Base-by-base conservation (phyloP, 2,329 filamentous ascomycete genomes). In the Trichophyton verrucosum region DNA sequence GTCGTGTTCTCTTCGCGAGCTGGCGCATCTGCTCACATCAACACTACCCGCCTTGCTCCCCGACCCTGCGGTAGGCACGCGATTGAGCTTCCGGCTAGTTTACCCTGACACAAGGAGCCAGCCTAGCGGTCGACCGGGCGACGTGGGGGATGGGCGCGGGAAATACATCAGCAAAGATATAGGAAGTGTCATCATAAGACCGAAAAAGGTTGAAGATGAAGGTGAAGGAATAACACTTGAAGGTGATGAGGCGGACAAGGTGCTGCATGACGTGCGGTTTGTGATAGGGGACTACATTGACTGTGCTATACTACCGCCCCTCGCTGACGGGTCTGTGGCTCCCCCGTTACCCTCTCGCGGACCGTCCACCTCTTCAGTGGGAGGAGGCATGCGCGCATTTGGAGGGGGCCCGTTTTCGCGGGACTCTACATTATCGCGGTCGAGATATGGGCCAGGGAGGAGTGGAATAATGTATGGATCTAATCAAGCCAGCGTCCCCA, bases 261-360 rank as follows among this genome's bases (percentile, higher is more conserved):
- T 88, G 7, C 75, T 97, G 36, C 80, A 80, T 42, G 89, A 95
- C 60, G 85, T 83, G 38, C 82, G 86, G 22, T 95, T 96, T 68
- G 87, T 96, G 9, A 87, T 94, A 64, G 92, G 92, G 0, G 92
- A 97, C 73, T 95, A 88, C 70, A 80, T 97, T 46, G 86, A 87
- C 61, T 92, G 89, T 71, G 88, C 89, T 3, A 85, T 96, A 62
- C 77, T 92, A 61, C 86, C 89, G 47, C 89, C 89, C 0, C 76
- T 88, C 27, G 77, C 82, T 36, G 87, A 92, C 70, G 91, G 91
- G 0, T 82, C 82, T 36, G 85, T 95, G 44, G 85, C 86, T 49
- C 83, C 87, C 42, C 68, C 77, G 8, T 20, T 55, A 36, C 36
- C 42, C 15, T 36, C 57, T 51, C 33, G 36, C 5, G 36, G 55